Percentiles rank a stretch among this genome's conserved stretches.
These are phyloP conservation scores for Bassia scoparia DNA, from an alignment of 148 eudicot species.

Conservation along the genomic window DNA sequence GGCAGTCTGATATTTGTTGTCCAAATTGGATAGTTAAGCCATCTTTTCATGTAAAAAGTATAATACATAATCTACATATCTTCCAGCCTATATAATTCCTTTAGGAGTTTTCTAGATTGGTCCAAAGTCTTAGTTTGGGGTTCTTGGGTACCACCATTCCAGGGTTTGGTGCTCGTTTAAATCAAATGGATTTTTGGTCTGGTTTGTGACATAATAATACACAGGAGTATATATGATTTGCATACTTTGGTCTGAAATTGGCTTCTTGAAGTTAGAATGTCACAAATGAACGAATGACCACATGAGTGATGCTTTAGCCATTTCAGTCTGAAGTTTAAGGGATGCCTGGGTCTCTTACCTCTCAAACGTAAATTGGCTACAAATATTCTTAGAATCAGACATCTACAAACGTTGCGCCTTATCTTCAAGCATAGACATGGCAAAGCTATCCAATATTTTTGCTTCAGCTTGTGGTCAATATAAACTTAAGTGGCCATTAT, in stretches of 20 bases:
- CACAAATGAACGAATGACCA: not conserved
- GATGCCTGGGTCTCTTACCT: not conserved
- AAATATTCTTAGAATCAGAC: not conserved
- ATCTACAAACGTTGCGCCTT: no score
- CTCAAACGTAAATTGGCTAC: not conserved
- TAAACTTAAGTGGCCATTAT: not conserved
- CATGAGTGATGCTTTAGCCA: not conserved
- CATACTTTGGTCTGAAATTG: not conserved
- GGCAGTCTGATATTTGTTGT: not conserved
- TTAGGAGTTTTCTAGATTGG: not conserved
- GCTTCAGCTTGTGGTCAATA: not conserved
- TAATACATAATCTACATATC: not conserved
- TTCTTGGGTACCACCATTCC: not conserved
- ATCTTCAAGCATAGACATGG: not conserved
- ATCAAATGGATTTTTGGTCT: not conserved
- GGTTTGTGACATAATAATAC: not conserved
- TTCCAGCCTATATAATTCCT: not conserved
- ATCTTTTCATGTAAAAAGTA: not conserved
- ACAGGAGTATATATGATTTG: not conserved
- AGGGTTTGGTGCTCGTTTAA: not conserved
- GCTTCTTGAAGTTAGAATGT: not conserved
- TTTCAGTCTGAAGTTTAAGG: not conserved
- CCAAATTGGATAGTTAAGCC: not conserved
- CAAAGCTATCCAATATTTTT: not conserved
- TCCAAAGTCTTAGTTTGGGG: not conserved